Conservation (phyloP, 805 yeast genomes). For the Hanseniaspora taiwanica region DNA sequence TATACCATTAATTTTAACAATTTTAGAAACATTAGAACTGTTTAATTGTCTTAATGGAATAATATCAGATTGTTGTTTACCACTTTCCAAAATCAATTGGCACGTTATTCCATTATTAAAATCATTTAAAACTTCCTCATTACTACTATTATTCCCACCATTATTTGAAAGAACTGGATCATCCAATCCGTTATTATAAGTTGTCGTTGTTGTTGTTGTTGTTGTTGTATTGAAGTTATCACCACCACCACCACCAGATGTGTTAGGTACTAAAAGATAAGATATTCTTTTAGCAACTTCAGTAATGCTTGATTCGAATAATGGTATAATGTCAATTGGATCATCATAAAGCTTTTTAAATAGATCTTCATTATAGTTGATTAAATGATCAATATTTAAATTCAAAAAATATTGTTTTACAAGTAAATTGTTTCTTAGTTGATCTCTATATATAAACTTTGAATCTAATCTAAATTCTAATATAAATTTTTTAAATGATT, state of each 20-base stretch:
- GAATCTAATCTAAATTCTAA: slow-evolving; percentile 66
- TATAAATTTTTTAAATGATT: slow-evolving; percentile 69
- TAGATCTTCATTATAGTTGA: slow-evolving; percentile 78
- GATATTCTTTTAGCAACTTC: slow-evolving; percentile 70
- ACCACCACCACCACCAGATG: too few species aligned
- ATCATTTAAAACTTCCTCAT: slow-evolving; percentile 25
- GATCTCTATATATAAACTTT: slow-evolving; percentile 80
- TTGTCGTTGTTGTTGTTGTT: slow-evolving; percentile 30
- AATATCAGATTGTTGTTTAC: slow-evolving; percentile 26
- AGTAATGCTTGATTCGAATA: slow-evolving; percentile 71
- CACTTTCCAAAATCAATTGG: slow-evolving; percentile 7
- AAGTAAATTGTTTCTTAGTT: slow-evolving; percentile 73
- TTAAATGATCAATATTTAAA: slow-evolving; percentile 73
- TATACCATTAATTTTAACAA: slow-evolving; percentile 86
- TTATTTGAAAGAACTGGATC: slow-evolving; percentile 31
- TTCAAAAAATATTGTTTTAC: slow-evolving; percentile 59
- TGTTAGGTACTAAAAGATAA: slow-evolving; percentile 23
- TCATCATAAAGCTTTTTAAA: slow-evolving; percentile 75
- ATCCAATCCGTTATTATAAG: slow-evolving; percentile 14
- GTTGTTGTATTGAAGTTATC: too few species aligned
- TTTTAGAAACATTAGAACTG: slow-evolving; percentile 77
- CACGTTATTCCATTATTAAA: slow-evolving; percentile 12
- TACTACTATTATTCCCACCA: slow-evolving; percentile 24
- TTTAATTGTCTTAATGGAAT: slow-evolving; percentile 70
- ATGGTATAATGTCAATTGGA: slow-evolving; percentile 77